phyloP scores from a whole-genome alignment of 495 filamentous ascomycete species.

The Patellaria atrata region DNA sequence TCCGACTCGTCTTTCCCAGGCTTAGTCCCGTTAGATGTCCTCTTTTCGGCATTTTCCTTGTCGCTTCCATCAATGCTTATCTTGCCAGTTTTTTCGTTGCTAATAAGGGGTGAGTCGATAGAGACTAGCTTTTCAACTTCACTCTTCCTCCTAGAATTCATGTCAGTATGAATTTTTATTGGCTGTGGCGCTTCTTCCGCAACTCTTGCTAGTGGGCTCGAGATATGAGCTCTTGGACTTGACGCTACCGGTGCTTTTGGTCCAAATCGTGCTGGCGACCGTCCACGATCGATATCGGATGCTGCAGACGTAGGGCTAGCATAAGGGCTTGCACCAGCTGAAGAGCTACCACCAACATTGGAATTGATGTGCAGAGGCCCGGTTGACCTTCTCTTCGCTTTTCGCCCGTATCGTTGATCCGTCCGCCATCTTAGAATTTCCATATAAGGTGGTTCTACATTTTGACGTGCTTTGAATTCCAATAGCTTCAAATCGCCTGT shows the following conservation, averaged over 20 bases:
- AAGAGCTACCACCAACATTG: slow-evolving; percentile 17
- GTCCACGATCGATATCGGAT: slow-evolving; percentile 22
- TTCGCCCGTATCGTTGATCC: slow-evolving; percentile 83
- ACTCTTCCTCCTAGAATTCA: slow-evolving; percentile 4
- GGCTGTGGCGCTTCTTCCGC: slow-evolving; percentile 25
- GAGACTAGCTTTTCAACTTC: slow-evolving; percentile 24
- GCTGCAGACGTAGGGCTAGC: slow-evolving; percentile 20
- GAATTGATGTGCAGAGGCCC: slow-evolving; percentile 23
- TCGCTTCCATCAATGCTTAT: slow-evolving; percentile 14
- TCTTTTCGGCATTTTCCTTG: slow-evolving; percentile 19
- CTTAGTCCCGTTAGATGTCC: slow-evolving; percentile 6
- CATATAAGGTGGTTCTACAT: slow-evolving; percentile 85
- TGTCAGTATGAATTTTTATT: slow-evolving; percentile 18
- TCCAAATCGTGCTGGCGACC: slow-evolving; percentile 25
- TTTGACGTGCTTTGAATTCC: slow-evolving; percentile 66
- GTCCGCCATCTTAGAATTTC: slow-evolving; percentile 88
- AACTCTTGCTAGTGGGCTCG: slow-evolving; percentile 29
- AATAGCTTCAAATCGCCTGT: slow-evolving; percentile 77
- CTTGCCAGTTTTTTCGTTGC: slow-evolving; percentile 12
- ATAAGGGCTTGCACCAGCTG: slow-evolving; percentile 22
- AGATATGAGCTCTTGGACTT: slow-evolving; percentile 23
- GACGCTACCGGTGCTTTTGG: slow-evolving; percentile 18
- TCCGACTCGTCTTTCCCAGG: slow-evolving; percentile 9
- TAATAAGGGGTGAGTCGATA: slow-evolving; percentile 24
- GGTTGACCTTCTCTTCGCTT: slow-evolving; percentile 18